Evolutionary conservation across 176 grass and related monocot species (phyloP), one percentile per base, ranked within the genome.

Genomic region (Panicum miliaceum): DNA sequence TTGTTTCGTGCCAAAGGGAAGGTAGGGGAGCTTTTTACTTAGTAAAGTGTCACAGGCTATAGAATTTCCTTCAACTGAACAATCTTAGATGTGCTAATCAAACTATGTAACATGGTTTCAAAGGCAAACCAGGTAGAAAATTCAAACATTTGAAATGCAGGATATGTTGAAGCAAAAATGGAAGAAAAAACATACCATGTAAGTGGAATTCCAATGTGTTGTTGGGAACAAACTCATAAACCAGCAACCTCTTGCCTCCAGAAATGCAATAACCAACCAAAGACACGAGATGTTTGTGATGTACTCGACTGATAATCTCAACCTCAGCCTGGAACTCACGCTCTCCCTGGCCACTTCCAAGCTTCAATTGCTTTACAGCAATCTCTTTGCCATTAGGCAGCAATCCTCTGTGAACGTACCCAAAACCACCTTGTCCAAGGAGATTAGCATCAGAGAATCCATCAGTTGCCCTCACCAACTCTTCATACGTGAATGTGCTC

Each of bases 191-290:
- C 89, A 57, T 92, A 97, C 94, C 88, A 43, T 97, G 94, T 76
- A 97, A 84, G 85, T 97, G 94, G 57, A 90, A 97, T 34, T 97
- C 86, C 46, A 97, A 56, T 13, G 91, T 97, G 73, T 90, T 84
- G 34, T 97, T 97, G 63, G 94, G 87, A 45, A 97, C 94, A 89
- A 91, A 97, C 61, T 97, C 94, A 35, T 93, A 97, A 43, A 97
- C 94, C 71, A 97, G 91, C 47, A 97, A 68, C 50, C 91, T 97
- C 45, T 88, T 87, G 61, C 85, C 89, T 41, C 94, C 94, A 4
- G 91, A 92, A 68, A 93, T 89, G 78, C 94, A 97, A 53, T 92
- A 93, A 43, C 91, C 94, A 81, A 97, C 88, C 61, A 97, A 87
- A 7, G 83, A 90, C 35, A 97, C 91, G 14, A 97, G 86, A 86